Evolutionary conservation across 495 filamentous ascomycete genomes (phyloP).

Genomic region (Xylaria curta): DNA sequence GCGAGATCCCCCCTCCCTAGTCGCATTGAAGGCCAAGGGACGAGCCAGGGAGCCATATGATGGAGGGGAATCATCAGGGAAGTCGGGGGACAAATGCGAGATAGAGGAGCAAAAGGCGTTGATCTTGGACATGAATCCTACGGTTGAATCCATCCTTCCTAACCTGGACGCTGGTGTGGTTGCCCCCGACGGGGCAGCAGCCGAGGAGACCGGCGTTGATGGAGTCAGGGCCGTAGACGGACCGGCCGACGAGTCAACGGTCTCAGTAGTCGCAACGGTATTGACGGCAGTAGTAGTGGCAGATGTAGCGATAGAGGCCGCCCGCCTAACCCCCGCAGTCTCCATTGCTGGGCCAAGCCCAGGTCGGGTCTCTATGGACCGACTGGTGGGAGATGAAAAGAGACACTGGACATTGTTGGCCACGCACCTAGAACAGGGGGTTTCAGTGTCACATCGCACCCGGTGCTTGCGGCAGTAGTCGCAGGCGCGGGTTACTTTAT

Average conservation of each 20-base stretch:
- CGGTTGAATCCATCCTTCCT: slow-evolving; percentile 37
- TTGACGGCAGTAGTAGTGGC: neutral
- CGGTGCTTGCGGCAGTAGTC: slow-evolving; percentile 42
- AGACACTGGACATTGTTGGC: slow-evolving; percentile 37
- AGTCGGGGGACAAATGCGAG: slow-evolving; percentile 32
- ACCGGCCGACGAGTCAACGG: slow-evolving; percentile 1
- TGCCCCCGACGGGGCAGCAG: slow-evolving; percentile 2
- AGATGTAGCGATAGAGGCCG: neutral
- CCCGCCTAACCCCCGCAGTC: neutral
- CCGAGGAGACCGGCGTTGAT: neutral
- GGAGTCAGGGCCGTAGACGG: neutral
- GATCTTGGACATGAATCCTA: slow-evolving; percentile 43
- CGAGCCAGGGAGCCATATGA: slow-evolving; percentile 31
- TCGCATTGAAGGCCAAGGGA: slow-evolving; percentile 21
- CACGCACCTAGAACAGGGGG: slow-evolving; percentile 39
- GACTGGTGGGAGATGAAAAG: slow-evolving; percentile 21
- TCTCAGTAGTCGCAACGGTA: neutral
- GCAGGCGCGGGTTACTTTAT: slow-evolving; percentile 40
- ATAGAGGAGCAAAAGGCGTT: slow-evolving; percentile 40
- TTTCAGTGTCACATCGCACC: slow-evolving; percentile 39
- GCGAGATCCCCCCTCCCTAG: slow-evolving; percentile 5
- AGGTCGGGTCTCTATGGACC: slow-evolving; percentile 8
- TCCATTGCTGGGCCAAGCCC: neutral
- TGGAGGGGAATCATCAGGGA: slow-evolving; percentile 29
- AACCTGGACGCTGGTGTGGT: slow-evolving; percentile 24